These are phyloP conservation scores for Globisporangium cystogenes DNA, from an alignment of 352 stramenopile species.

Conservation along the genomic window DNA sequence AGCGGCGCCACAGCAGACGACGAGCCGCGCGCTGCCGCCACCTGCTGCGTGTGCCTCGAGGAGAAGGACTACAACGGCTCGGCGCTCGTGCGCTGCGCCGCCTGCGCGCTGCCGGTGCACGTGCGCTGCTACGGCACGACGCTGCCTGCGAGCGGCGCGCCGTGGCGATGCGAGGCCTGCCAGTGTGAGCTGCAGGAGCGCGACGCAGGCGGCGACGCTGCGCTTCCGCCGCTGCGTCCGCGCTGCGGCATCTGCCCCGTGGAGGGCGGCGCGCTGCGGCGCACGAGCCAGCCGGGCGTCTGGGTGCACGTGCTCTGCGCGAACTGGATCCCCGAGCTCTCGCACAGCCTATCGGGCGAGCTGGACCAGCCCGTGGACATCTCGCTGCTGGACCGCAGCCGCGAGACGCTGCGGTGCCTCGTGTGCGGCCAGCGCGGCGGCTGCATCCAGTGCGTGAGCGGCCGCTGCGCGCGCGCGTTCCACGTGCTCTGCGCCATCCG, in stretches of 20 bases:
- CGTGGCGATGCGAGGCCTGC: constrained; percentile 73
- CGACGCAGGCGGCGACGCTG: no score
- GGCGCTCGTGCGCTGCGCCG: constrained; percentile 51
- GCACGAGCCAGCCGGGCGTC: constrained; percentile 43
- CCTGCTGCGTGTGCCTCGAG: constrained; percentile 77
- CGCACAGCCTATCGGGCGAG: constrained; percentile 46
- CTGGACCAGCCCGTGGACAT: constrained; percentile 68
- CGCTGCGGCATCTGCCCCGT: constrained; percentile 67
- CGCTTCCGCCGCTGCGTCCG: constrained; percentile 21
- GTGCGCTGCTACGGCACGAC: constrained; percentile 74
- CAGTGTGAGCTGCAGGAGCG: constrained; percentile 19
- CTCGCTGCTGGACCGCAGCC: constrained; percentile 52
- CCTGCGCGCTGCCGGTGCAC: constrained; percentile 65
- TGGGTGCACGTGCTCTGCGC: constrained; percentile 84
- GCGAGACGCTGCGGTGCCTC: constrained; percentile 66
- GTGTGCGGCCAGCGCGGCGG: constrained; percentile 78
- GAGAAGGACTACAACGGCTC: constrained; percentile 49
- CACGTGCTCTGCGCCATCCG: constrained; percentile 81
- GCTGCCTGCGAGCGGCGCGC: constrained; percentile 25
- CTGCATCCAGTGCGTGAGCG: constrained; percentile 87
- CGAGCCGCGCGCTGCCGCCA: not conserved
- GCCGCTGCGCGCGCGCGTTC: constrained; percentile 76
- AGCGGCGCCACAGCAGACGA: not conserved
- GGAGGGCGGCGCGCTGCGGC: constrained; percentile 66
- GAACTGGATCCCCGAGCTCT: constrained; percentile 87